A percentile compares a stretch with the other conserved stretches of the same genome.
phyloP scores from a whole-genome alignment of 169 alveolate species.

The Cryptosporidium muris region DNA sequence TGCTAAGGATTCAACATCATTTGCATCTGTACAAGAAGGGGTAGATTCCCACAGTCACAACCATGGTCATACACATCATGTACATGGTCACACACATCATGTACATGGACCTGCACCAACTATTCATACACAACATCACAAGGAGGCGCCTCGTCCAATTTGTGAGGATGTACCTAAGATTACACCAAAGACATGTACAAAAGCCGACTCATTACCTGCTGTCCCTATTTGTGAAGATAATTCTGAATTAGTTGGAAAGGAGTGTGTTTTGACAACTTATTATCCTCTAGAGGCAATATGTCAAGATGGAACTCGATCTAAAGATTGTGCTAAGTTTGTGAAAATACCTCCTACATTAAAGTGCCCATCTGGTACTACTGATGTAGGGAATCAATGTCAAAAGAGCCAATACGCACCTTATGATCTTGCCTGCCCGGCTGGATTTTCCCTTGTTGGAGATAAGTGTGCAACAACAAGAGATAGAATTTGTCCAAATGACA shows the following conservation, averaged over 20 bases:
- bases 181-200: conserved; percentile 66
- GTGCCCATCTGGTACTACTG: conserved; percentile 67
- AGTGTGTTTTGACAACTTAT: conserved; percentile 58
- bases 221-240: conserved; percentile 61
- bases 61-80: conserved; percentile 31
- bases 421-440: conserved; percentile 71
- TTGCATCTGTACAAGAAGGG: conserved; percentile 17
- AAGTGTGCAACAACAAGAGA: conserved; percentile 64
- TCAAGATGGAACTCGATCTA: conserved; percentile 71
- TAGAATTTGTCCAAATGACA: conserved; percentile 63
- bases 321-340: conserved; percentile 68
- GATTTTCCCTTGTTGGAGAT: conserved; percentile 65
- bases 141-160: conserved; percentile 64
- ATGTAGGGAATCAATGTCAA: conserved; percentile 70
- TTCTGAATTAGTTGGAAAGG: conserved; percentile 61
- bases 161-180: conserved; percentile 71
- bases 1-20: conserved; percentile 29
- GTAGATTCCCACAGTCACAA: conserved; percentile 39
- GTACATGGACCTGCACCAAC: conserved; percentile 11
- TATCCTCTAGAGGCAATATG: conserved; percentile 70
- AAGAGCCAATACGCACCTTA: conserved; percentile 53
- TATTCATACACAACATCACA: conserved; percentile 68
- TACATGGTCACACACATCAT: conserved; percentile 21
- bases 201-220: conserved; percentile 70
- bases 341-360: conserved; percentile 63